Conservation (phyloP, 805 yeast species). For the Debaryomyces maramus region DNA sequence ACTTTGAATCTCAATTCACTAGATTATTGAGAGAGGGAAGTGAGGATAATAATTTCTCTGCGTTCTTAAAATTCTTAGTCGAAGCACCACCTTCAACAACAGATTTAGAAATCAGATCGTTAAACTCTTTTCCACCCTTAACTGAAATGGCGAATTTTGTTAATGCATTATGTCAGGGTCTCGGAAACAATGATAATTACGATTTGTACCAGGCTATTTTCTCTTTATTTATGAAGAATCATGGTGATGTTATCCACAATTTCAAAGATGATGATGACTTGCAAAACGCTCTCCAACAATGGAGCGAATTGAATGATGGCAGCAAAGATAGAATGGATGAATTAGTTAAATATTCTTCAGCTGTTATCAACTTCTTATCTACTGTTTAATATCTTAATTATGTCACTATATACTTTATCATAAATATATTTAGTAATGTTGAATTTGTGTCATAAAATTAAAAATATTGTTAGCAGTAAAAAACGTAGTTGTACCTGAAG, state of each 20-base stretch:
- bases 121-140: constrained; percentile 65
- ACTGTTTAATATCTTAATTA: constrained; percentile 28
- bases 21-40: constrained; percentile 56
- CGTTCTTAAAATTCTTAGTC: constrained; percentile 56
- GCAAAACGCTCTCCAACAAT: constrained; percentile 45
- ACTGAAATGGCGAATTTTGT: constrained; percentile 66
- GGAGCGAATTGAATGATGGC: constrained; percentile 44
- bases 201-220: constrained; percentile 84
- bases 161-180: constrained; percentile 63
- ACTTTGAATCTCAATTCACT: constrained; percentile 77
- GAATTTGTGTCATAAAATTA: constrained; percentile 5
- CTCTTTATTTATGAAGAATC: constrained; percentile 69
- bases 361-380: constrained; percentile 65
- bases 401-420: too few relatives aligned
- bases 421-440: too few relatives aligned
- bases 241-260: constrained; percentile 65
- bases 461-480: neutral
- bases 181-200: constrained; percentile 55
- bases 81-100: constrained; percentile 70
- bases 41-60: constrained; percentile 38
- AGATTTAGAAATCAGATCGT: constrained; percentile 84
- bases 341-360: constrained; percentile 75
- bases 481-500: too few relatives aligned
- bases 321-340: constrained; percentile 58
- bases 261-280: constrained; percentile 38